Percentiles rank a stretch among this genome's conserved stretches.
These are phyloP conservation scores for Cryptococcus jaspeensis DNA, from an alignment of 1,284 basidiomycete genomes.

Conservation along the genomic window DNA sequence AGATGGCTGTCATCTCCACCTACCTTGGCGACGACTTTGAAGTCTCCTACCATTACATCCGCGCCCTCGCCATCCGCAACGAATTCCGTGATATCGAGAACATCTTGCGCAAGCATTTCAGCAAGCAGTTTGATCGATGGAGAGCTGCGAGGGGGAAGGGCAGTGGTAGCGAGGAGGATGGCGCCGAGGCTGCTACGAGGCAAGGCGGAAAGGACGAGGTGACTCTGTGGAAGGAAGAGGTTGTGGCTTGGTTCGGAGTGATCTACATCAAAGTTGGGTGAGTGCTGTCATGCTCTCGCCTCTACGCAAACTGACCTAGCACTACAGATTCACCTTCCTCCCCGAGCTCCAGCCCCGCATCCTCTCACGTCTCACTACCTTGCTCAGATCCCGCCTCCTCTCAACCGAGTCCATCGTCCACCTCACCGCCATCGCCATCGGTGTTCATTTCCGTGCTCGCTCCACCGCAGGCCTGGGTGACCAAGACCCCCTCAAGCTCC, in stretches of 20 bases:
- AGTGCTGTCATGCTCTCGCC: slow-evolving; percentile 32
- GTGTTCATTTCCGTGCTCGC: slow-evolving; percentile 76
- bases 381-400: slow-evolving; percentile 68
- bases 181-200: slow-evolving; percentile 6
- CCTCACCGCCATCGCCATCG: slow-evolving; percentile 69
- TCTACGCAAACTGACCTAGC: not conserved
- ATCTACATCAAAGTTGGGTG: slow-evolving; percentile 46
- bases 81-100: slow-evolving; percentile 85
- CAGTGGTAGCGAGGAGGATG: slow-evolving; percentile 36
- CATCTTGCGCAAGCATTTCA: slow-evolving; percentile 73
- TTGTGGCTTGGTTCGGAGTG: slow-evolving; percentile 61
- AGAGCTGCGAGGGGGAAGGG: slow-evolving; percentile 40
- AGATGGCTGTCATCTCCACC: slow-evolving; percentile 86
- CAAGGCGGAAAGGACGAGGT: slow-evolving; percentile 49
- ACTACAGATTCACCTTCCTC: slow-evolving; percentile 43
- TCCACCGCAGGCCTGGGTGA: slow-evolving; percentile 44
- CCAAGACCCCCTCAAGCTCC: slow-evolving; percentile 13
- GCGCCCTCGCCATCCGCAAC: slow-evolving; percentile 79
- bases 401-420: slow-evolving; percentile 73
- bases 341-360: slow-evolving; percentile 18
- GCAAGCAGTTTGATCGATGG: slow-evolving; percentile 61
- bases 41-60: slow-evolving; percentile 83
- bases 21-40: slow-evolving; percentile 79
- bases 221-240: slow-evolving; percentile 66
- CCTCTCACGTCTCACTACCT: slow-evolving; percentile 27